Conservation (phyloP, 2,329 filamentous ascomycete species). For the Botrytis byssoidea region DNA sequence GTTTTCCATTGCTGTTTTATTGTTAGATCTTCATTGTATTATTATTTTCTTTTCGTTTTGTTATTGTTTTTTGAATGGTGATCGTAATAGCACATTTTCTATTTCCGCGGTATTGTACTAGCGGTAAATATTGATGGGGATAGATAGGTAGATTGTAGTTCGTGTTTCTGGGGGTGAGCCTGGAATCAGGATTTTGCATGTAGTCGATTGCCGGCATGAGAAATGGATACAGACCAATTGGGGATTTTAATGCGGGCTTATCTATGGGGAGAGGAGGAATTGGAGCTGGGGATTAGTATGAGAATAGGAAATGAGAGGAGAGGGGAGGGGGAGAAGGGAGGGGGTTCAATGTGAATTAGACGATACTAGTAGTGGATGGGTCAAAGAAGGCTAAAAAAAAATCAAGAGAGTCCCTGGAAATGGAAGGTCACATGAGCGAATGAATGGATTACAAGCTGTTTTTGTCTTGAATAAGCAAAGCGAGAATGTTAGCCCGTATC, state of each 20-base stretch:
- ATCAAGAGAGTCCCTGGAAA: background rate
- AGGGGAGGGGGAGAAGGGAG: no score
- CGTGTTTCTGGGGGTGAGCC: rapidly evolving
- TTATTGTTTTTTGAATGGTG: no score
- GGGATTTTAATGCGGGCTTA: background rate
- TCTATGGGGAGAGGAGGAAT: no score
- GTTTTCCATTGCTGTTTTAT: background rate
- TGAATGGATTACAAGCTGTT: background rate
- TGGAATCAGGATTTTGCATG: background rate
- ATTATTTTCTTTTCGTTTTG: no score
- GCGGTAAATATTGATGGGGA: no score
- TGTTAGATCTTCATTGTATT: no score
- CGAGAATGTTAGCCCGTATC: background rate
- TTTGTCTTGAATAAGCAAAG: rapidly evolving
- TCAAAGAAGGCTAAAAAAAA: background rate
- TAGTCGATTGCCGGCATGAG: no score
- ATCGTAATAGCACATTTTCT: background rate
- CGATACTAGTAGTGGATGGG: background rate
- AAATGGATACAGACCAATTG: background rate
- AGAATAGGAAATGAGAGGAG: background rate
- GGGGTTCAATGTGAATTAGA: background rate
- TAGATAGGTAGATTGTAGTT: background rate
- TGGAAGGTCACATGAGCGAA: no score
- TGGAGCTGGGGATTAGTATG: no score
- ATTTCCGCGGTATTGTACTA: background rate